These are phyloP conservation scores for Suillus fuscotomentosus DNA, from an alignment of 768 basidiomycete genomes.

Conservation along the genomic window DNA sequence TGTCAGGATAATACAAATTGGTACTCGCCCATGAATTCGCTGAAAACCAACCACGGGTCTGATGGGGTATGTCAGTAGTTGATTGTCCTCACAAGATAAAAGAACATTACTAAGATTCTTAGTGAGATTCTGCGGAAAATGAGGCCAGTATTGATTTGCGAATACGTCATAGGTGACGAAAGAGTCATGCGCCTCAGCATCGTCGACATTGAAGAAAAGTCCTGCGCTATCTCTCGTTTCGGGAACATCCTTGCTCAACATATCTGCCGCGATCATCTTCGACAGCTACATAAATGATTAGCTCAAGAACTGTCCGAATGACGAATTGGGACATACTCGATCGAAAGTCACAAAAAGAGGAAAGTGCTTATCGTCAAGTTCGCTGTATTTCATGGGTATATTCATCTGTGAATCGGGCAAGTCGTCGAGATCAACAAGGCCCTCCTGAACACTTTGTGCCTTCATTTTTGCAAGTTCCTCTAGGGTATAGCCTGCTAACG, in stretches of 20 bases:
- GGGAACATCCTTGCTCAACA: slow-evolving; percentile 9
- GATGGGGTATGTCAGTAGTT: neutral
- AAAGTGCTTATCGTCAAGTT: slow-evolving; percentile 58
- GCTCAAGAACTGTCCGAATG: neutral
- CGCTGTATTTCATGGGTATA: slow-evolving; percentile 50
- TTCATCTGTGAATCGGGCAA: slow-evolving; percentile 24
- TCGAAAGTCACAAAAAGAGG: slow-evolving; percentile 71
- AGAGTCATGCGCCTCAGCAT: slow-evolving; percentile 17
- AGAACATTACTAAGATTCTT: slow-evolving; percentile 49
- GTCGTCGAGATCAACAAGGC: slow-evolving; percentile 35
- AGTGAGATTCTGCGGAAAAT: slow-evolving; percentile 48
- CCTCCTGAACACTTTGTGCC: slow-evolving; percentile 23
- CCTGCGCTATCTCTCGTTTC: slow-evolving; percentile 9
- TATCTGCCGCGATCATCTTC: slow-evolving; percentile 25
- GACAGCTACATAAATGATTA: slow-evolving; percentile 14
- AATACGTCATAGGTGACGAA: slow-evolving; percentile 50
- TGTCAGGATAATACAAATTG: neutral
- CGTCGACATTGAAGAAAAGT: slow-evolving; percentile 15
- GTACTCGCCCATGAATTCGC: slow-evolving; percentile 60
- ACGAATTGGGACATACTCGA: slow-evolving; percentile 36
- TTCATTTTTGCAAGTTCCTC: slow-evolving; percentile 37
- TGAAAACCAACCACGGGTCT: slow-evolving; percentile 66
- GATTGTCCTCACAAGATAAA: neutral
- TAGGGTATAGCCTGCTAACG: slow-evolving; percentile 32
- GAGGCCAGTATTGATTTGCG: slow-evolving; percentile 54